These are phyloP conservation scores for Pichia sporocuriosa DNA, from an alignment of 805 yeast species.

Conservation along the genomic window DNA sequence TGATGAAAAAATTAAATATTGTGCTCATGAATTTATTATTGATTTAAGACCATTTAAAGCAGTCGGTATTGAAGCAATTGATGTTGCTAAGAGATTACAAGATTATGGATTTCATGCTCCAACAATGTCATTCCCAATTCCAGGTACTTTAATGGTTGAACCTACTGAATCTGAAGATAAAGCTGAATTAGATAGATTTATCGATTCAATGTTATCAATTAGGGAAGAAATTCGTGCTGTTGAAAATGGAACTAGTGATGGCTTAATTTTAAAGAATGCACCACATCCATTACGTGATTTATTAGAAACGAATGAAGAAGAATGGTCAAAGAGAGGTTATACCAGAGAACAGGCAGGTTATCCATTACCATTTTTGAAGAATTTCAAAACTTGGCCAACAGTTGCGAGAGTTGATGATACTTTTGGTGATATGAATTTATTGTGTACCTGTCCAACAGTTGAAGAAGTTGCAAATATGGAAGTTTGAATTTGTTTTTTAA, in stretches of 20 bases:
- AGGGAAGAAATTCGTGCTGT: conserved; percentile 73
- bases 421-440: conserved; percentile 84
- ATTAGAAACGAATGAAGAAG: conserved; percentile 47
- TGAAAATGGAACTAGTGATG: conserved; percentile 58
- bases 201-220: conserved; percentile 78
- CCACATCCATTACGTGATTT: conserved; percentile 88
- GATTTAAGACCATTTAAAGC: conserved; percentile 82
- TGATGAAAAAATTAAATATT: conserved; percentile 46
- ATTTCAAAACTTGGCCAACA: conserved; percentile 89
- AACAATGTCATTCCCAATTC: conserved; percentile 97
- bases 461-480: conserved; percentile 53
- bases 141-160: conserved; percentile 95
- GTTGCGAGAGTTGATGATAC: conserved; percentile 92
- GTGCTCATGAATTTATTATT: conserved; percentile 95
- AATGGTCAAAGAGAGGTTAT: conserved; percentile 84
- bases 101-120: conserved; percentile 99
- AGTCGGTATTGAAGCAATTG: conserved; percentile 86
- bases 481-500: neutral
- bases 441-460: conserved; percentile 90
- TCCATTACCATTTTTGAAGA: conserved; percentile 70
- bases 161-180: conserved; percentile 94
- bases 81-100: conserved; percentile 92
- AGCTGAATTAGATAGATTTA: conserved; percentile 84
- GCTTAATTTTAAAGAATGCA: conserved; percentile 73
- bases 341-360: conserved; percentile 90